Evolutionary conservation across 495 filamentous ascomycete species (phyloP).

Genomic region (Podospora appendiculata): DNA sequence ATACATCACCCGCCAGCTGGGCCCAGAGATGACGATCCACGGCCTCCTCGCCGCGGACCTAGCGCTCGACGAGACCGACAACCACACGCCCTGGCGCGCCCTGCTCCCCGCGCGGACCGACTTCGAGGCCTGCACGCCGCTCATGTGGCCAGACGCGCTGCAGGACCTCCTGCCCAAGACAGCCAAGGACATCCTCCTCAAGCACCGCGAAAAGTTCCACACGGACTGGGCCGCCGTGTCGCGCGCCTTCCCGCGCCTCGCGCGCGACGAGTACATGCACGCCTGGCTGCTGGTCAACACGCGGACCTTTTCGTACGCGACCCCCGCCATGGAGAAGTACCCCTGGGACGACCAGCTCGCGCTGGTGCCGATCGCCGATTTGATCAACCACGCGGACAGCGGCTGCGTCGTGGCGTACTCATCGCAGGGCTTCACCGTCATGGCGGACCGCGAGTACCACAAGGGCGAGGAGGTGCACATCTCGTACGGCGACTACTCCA

Average conservation of each 20-base stretch:
- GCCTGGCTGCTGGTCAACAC: conserved; percentile 80
- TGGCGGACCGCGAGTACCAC: conserved; percentile 44
- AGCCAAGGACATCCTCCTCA: conserved; percentile 43
- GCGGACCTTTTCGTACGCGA: conserved; percentile 67
- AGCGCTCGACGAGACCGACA: conserved; percentile 36
- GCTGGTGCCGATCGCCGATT: conserved; percentile 76
- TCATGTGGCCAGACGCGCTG: conserved; percentile 53
- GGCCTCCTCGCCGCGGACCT: conserved; percentile 65
- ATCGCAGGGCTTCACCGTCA: conserved; percentile 53
- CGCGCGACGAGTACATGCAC: conserved; percentile 52
- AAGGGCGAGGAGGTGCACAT: conserved; percentile 69
- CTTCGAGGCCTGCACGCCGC: conserved; percentile 56
- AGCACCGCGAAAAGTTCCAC: conserved; percentile 56
- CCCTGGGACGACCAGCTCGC: conserved; percentile 65
- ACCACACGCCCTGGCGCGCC: conserved; percentile 51
- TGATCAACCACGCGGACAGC: conserved; percentile 66
- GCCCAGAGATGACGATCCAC: conserved; percentile 53
- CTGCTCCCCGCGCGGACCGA: conserved; percentile 57
- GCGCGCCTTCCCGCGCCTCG: background rate
- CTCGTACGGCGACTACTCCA: conserved; percentile 70
- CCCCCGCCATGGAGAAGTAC: conserved; percentile 38
- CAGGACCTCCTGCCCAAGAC: conserved; percentile 40
- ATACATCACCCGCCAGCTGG: conserved; percentile 31
- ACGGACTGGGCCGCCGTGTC: conserved; percentile 51
- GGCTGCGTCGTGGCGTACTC: conserved; percentile 59